A percentile compares a stretch with the other conserved stretches of the same genome.
These are phyloP conservation scores for Blastobotrys proliferans DNA, from an alignment of 1,139 yeast species.

Conservation along the genomic window DNA sequence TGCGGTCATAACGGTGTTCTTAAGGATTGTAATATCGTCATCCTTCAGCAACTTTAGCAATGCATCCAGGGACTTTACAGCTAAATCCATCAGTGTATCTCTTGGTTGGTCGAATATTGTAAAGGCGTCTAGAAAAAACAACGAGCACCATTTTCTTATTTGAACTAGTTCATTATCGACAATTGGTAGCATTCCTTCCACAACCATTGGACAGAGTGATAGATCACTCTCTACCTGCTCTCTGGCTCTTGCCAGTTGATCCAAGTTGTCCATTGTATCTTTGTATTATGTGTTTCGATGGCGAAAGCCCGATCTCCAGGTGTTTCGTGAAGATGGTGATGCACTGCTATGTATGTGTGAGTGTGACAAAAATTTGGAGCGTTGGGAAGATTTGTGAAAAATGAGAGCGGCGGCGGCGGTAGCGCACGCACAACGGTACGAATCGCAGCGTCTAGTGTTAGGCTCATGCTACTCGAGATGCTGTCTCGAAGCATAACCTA, in stretches of 20 bases:
- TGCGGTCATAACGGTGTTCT: conserved; percentile 32
- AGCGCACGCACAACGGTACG: too few species aligned
- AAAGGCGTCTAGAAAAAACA: conserved; percentile 39
- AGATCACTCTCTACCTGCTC: conserved; percentile 36
- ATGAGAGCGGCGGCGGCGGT: too few species aligned
- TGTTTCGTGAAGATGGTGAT: neutral
- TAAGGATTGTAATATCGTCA: conserved; percentile 28
- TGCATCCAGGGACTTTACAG: conserved; percentile 33
- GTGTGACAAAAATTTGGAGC: too few species aligned
- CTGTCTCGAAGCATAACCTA: too few species aligned
- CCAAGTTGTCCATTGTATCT: conserved; percentile 25
- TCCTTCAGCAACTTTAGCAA: conserved; percentile 29
- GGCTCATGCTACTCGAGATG: too few species aligned
- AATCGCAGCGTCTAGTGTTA: too few species aligned
- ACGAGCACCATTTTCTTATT: conserved; percentile 38
- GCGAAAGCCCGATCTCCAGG: too few species aligned
- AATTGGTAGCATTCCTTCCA: conserved; percentile 38
- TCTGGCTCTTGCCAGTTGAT: conserved; percentile 37
- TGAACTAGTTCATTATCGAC: conserved; percentile 15
- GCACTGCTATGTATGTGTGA: too few species aligned
- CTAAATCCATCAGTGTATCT: conserved; percentile 22
- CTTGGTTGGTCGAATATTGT: conserved; percentile 25
- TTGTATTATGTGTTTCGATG: neutral
- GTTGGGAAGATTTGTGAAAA: too few species aligned
- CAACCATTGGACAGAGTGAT: conserved; percentile 35